Base-by-base conservation (phyloP, 306 rosid species). In the Gillenia trifoliata region DNA sequence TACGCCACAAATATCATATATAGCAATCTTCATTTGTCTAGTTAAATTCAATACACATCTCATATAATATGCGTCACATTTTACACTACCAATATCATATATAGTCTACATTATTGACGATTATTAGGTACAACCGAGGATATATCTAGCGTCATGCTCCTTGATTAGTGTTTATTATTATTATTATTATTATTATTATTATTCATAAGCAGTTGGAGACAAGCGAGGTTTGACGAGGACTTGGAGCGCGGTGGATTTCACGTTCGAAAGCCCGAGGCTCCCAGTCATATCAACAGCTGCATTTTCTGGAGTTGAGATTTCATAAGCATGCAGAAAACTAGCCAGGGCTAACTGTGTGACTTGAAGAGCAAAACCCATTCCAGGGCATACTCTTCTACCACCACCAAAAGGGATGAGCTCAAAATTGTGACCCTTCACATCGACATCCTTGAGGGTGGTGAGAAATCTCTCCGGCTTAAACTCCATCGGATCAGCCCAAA, bases 401-500 rank as follows among this genome's bases (percentile, higher is more conserved):
- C 78, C 65, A 16, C 82, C 77, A 43, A 84, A 84, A 33, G 84
- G 85, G 9, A 77, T 64, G 10, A 80, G 6, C 17, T 80, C 69
- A 3, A 74, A 78, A 41, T 50, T 25, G 0, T 77, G 70, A 1
- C 81, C 85, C 47, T 73, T 60, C 6, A 77, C 73, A 36, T 81
- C 83, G 5, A 71, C 5, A 45, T 59, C 71, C 5, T 70, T 66
- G 4, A 47, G 60, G 17, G 41, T 41, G 1, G 78, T 66, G 8
- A 83, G 62, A 61, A 88, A 88, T 41, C 91, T 85, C 76, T 86
- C 89, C 0, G 93, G 96, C 66, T 68, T 77, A 79, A 86, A 90
- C 67, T 86, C 81, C 19, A 81, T 66, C 4, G 86, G 88, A 25
- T 86, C 86, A 5, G 70, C 4, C 91, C 91, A 86, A 30, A 83